Percentiles rank a stretch among this genome's conserved stretches.
Conservation (phyloP, 495 filamentous ascomycete species). For the Penicillium macrosclerotiorum region DNA sequence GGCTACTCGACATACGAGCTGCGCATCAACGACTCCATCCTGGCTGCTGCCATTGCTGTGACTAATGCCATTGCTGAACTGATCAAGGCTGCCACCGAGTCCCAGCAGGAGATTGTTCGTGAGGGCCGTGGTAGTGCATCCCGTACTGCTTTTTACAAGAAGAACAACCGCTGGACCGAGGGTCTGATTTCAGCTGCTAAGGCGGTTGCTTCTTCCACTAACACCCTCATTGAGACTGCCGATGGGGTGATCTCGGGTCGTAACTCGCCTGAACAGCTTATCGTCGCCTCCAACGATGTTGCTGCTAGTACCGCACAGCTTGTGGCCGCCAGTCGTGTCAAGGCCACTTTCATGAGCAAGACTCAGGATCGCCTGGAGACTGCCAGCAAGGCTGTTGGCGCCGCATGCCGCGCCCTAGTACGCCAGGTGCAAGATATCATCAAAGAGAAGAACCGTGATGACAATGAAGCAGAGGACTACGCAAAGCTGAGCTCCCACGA, state of each 20-base stretch:
- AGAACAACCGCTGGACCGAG: conserved; percentile 97
- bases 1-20: conserved; percentile 96
- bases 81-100: conserved; percentile 92
- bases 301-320: conserved; percentile 94
- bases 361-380: conserved; percentile 87
- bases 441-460: conserved; percentile 74
- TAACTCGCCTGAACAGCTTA: conserved; percentile 93
- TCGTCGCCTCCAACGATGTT: conserved; percentile 95
- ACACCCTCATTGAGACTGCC: conserved; percentile 94
- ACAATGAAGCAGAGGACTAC: conserved; percentile 79
- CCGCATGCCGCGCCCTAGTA: conserved; percentile 82
- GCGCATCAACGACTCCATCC: conserved; percentile 88
- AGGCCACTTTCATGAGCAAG: conserved; percentile 97
- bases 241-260: conserved; percentile 90
- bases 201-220: conserved; percentile 87
- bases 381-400: conserved; percentile 89
- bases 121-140: conserved; percentile 87
- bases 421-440: conserved; percentile 95
- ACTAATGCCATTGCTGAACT: conserved; percentile 95
- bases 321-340: conserved; percentile 91
- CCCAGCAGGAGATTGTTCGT: conserved; percentile 96
- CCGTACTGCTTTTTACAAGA: conserved; percentile 97
- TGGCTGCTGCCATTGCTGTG: conserved; percentile 91
- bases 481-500: conserved; percentile 82
- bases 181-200: conserved; percentile 96